Percentiles rank a stretch among this genome's conserved stretches.
Conservation (phyloP, 2,329 filamentous ascomycete species). For the Hirsutella thompsonii region DNA sequence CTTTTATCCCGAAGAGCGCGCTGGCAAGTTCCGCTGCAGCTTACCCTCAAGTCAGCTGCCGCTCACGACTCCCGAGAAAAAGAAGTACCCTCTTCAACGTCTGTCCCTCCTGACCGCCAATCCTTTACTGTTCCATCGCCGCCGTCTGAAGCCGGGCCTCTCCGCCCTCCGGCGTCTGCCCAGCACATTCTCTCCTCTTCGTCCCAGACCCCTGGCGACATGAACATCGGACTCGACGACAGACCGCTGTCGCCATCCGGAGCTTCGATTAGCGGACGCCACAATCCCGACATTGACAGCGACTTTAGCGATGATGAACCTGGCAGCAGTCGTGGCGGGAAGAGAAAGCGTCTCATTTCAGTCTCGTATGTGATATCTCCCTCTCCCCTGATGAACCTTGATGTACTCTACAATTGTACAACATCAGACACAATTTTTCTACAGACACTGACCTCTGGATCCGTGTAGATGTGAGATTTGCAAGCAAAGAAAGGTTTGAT, state of each 20-base stretch:
- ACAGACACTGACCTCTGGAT: constrained; percentile 22
- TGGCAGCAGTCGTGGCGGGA: constrained; percentile 27
- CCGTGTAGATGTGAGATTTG: constrained; percentile 55
- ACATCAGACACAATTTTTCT: constrained; percentile 1
- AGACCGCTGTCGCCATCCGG: constrained; percentile 4
- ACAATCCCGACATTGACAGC: constrained; percentile 28
- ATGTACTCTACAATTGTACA: background rate
- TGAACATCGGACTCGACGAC: constrained; percentile 10
- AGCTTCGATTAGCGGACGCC: constrained; percentile 18
- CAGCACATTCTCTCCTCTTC: background rate
- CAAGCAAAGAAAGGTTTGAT: constrained; percentile 62
- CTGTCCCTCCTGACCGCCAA: too few relatives aligned
- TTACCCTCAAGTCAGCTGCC: background rate
- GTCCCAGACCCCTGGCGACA: too few relatives aligned
- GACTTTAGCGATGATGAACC: constrained; percentile 38
- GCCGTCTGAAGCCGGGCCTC: background rate
- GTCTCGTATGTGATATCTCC: constrained; percentile 32
- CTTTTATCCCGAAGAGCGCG: too few relatives aligned
- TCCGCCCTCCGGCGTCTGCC: background rate
- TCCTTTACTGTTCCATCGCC: background rate
- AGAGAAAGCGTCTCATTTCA: constrained; percentile 48
- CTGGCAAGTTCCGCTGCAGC: too few relatives aligned
- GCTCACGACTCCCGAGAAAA: too few relatives aligned
- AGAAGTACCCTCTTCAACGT: too few relatives aligned
- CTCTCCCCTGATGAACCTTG: background rate